Evolutionary conservation across 306 rosid genomes (phyloP), one percentile per base, ranked within the genome.

Genomic region (Citrullus mucosospermus): DNA sequence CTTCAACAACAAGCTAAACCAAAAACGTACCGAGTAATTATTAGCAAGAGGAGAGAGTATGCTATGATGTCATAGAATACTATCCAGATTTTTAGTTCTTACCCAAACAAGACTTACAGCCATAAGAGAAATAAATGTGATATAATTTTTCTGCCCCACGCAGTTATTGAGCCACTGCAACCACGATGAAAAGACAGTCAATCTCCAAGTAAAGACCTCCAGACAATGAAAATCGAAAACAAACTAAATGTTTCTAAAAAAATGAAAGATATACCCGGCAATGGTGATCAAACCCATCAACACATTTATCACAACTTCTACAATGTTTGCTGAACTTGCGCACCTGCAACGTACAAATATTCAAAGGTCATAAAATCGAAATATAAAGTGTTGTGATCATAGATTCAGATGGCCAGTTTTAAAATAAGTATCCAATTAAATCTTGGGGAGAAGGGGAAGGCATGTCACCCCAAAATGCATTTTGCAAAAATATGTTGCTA

Each of bases 91-190:
- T 76, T 84, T 53, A 82, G 81, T 80, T 83, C 97, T 53, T 89
- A 94, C 98, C 98, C 98, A 94, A 51, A 82, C 32, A 71, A 92
- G 96, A 88, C 97, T 92, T 54, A 78, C 88, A 84, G 93, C 96
- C 98, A 94, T 94, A 78, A 94, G 96, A 86, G 95, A 78, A 78
- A 94, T 92, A 85, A 94, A 94, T 78, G 95, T 90, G 34, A 78
- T 81, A 79, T 94, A 94, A 85, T 94, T 94, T 84, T 92, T 94
- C 82, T 82, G 91, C 82, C 98, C 98, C 82, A 94, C 98, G 39
- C 98, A 94, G 78, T 94, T 94, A 86, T 94, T 94, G 81, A 94
- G 98, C 98, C 97, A 94, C 98, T 94, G 96, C 92, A 88, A 78
- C 85, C 84, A 86, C 46, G 57, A 60, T 80, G 83, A 41, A 79